Evolutionary conservation across 2,329 filamentous ascomycete species (phyloP).

Genomic region (Fusarium lateritium): DNA sequence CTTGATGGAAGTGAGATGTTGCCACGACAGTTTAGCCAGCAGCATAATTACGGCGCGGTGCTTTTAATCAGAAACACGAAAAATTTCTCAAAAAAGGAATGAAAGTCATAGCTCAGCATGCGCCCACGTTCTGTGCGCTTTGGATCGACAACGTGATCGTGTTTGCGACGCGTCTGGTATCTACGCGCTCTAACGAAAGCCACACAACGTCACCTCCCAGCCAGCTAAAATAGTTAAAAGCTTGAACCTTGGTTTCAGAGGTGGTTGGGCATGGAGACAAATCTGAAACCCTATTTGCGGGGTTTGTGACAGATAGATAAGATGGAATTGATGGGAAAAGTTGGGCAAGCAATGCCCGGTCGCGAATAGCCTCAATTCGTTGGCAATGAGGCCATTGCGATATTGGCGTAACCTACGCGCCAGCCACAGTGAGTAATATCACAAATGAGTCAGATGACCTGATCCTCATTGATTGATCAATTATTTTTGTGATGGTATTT

Average conservation of each 20-base stretch:
- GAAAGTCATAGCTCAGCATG: too few relatives aligned
- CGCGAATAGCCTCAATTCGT: slow-evolving; percentile 33
- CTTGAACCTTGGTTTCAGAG: neutral
- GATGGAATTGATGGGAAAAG: slow-evolving; percentile 25
- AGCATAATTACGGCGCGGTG: neutral
- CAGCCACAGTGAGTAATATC: slow-evolving; percentile 20
- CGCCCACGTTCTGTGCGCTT: too few relatives aligned
- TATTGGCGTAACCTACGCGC: neutral
- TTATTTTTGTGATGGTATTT: slow-evolving; percentile 9
- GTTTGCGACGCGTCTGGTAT: neutral
- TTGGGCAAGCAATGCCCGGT: slow-evolving; percentile 15
- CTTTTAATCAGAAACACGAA: neutral
- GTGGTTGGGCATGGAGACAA: slow-evolving; percentile 32
- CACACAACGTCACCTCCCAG: neutral
- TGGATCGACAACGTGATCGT: too few relatives aligned
- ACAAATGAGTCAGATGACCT: slow-evolving; percentile 7
- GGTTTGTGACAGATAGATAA: slow-evolving; percentile 11
- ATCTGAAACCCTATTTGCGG: slow-evolving; percentile 32
- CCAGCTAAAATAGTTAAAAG: slow-evolving; percentile 3
- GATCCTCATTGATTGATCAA: neutral
- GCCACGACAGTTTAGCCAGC: slow-evolving; percentile 2
- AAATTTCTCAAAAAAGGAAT: neutral
- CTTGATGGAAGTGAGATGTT: slow-evolving; percentile 7
- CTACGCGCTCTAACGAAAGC: neutral
- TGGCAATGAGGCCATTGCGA: slow-evolving; percentile 14